These are phyloP conservation scores for Afroboletus lepidellus DNA, from an alignment of 1,284 basidiomycete genomes.

Conservation along the genomic window DNA sequence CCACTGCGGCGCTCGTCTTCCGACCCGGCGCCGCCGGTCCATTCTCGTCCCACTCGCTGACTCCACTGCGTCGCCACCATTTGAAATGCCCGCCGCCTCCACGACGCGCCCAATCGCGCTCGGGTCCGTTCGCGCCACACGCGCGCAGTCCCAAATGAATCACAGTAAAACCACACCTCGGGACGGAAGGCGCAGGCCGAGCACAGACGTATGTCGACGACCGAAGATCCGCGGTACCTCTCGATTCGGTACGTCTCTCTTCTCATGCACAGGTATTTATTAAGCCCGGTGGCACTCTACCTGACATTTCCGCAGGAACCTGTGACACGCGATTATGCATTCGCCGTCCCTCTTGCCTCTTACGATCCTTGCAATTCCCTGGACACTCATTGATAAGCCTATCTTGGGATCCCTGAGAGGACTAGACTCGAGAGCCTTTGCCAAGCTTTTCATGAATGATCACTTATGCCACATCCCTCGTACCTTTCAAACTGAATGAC, in stretches of 20 bases:
- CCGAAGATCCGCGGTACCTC: conserved; percentile 32
- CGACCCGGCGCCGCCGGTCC: no score
- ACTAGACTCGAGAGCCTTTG: conserved; percentile 23
- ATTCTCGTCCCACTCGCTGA: neutral
- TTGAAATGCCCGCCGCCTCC: no score
- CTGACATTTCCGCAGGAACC: conserved; percentile 25
- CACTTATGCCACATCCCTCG: conserved; percentile 20
- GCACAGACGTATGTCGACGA: conserved; percentile 5
- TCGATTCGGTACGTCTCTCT: conserved; percentile 24
- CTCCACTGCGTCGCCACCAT: neutral
- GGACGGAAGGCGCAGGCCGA: conserved; percentile 10
- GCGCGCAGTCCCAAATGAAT: conserved; percentile 3
- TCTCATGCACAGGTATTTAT: conserved; percentile 25
- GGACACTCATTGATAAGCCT: conserved; percentile 25
- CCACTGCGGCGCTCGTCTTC: neutral
- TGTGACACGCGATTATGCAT: conserved; percentile 20
- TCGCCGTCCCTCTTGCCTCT: conserved; percentile 33
- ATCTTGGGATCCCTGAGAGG: conserved; percentile 32
- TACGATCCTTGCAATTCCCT: conserved; percentile 17
- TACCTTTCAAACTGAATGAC: conserved; percentile 20
- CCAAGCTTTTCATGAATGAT: conserved; percentile 25
- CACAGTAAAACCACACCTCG: conserved; percentile 11
- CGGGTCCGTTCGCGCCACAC: conserved; percentile 12
- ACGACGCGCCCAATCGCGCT: conserved; percentile 5
- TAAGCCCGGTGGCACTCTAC: conserved; percentile 20